These are phyloP conservation scores for Phytophthora macrochlamydospora DNA, from an alignment of 352 stramenopile genomes.

Conservation along the genomic window DNA sequence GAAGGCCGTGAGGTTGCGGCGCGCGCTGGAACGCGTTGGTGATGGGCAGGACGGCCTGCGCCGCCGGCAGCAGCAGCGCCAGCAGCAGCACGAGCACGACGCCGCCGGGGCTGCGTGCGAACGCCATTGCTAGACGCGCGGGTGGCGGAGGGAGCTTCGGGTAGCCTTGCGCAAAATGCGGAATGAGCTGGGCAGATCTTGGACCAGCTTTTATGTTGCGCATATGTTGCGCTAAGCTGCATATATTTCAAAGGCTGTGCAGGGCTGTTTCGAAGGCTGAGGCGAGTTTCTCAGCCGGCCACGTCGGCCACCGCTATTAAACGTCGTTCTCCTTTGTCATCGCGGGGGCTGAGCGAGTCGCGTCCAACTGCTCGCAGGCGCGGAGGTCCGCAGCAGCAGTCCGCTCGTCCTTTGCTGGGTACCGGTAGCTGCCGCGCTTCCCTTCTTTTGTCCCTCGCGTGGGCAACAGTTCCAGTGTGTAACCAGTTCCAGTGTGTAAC, in stretches of 20 bases:
- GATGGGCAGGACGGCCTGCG: slow-evolving; percentile 31
- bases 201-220: background rate
- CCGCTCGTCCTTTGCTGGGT: background rate
- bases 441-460: slow-evolving; percentile 25
- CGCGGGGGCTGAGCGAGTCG: background rate
- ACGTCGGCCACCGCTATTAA: too few relatives aligned
- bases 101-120: slow-evolving; percentile 20
- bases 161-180: slow-evolving; percentile 33
- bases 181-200: slow-evolving; percentile 48
- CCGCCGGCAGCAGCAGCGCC: slow-evolving; percentile 18
- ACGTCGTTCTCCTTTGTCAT: background rate
- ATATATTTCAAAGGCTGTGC: too few relatives aligned
- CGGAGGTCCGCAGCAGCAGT: slow-evolving; percentile 18
- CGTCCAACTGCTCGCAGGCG: background rate
- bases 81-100: slow-evolving; percentile 26
- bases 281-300: background rate
- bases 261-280: too few relatives aligned
- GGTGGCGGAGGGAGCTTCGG: too few relatives aligned
- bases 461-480: background rate
- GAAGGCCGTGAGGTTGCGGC: slow-evolving; percentile 49
- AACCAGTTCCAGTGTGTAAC: slow-evolving; percentile 1
- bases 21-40: slow-evolving; percentile 24
- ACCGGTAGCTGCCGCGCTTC: slow-evolving; percentile 13
- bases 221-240: too few relatives aligned
- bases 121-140: too few relatives aligned